Evolutionary conservation across 1,284 basidiomycete genomes (phyloP), one percentile per base, ranked within the genome.

Genomic region (Heimioporus punctisporus): DNA sequence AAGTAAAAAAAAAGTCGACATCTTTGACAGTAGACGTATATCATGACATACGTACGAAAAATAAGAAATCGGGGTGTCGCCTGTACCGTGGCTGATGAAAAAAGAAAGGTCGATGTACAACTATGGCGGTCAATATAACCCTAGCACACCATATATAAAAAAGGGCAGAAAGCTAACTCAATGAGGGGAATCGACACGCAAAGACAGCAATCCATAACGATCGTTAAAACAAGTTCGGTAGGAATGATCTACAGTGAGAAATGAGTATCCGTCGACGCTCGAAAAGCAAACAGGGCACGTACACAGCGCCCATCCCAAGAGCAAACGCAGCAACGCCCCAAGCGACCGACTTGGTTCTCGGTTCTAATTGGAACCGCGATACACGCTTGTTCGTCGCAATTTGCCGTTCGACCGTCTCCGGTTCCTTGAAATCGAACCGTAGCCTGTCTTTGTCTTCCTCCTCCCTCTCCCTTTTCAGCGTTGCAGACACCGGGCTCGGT

Each of bases 281-380:
- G 26, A 14, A 19, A 14, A 9, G 12, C 19, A 17, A 9, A 19
- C n/a, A 24, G 25, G 4, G 43, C 11, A 67, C 86, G 74, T 67
- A 90, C 89, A 86, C 77, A 59, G 87, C 88, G 56, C 86, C 78
- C 69, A 86, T 73, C 27, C 88, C 89, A 49, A 89, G 77, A 37
- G 86, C 87, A 66, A 92, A 92, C 27, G 85, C 85, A 42, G 87
- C 79, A 12, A 85, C 74, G 39, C 90, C 90, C 90, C 90, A 92
- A 1, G 84, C 86, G 56, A 84, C 74, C 19, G 85, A 84, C 68
- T 86, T 89, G 62, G 82, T 80, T 68, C 81, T 77, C 4, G 90
- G 85, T 65, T 83, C 76, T 55, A 81, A 57, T n/a, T 77, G 65
- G 65, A 81, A 74, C 48, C 78, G 70, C 24, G 72, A 69, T 47